phyloP scores from a whole-genome alignment of 305 asterid species.

The Fraxinus greggii region DNA sequence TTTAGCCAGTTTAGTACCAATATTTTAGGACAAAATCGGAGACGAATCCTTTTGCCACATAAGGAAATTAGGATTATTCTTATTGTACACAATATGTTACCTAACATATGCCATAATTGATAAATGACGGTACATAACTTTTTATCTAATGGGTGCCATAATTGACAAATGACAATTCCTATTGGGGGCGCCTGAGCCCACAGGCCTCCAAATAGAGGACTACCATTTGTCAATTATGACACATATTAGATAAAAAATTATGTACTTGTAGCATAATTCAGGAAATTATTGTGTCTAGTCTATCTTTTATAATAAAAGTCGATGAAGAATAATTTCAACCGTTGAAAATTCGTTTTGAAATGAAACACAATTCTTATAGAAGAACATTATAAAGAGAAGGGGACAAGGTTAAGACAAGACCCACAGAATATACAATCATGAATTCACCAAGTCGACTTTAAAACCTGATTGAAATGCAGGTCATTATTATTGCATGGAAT shows the following conservation, averaged over 20 bases:
- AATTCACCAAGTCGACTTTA: not conserved
- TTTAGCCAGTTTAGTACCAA: not conserved
- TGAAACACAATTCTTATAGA: not conserved
- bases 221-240: too few relatives aligned
- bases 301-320: not conserved
- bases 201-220: too few relatives aligned
- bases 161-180: too few relatives aligned
- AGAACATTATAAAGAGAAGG: not conserved
- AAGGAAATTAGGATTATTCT: not conserved
- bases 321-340: not conserved
- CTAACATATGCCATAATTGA: too few relatives aligned
- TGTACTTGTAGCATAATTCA: too few relatives aligned
- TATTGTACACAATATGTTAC: too few relatives aligned
- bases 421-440: not conserved
- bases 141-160: too few relatives aligned
- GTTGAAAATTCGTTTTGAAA: too few relatives aligned
- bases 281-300: not conserved
- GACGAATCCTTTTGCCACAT: not conserved
- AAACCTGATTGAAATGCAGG: constrained; percentile 4
- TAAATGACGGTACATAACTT: too few relatives aligned
- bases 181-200: too few relatives aligned
- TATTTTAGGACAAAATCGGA: not conserved
- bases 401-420: not conserved
- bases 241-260: too few relatives aligned
- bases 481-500: constrained; percentile 54